Base-by-base conservation (phyloP, 495 filamentous ascomycete species). In the Talaromyces adpressus region DNA sequence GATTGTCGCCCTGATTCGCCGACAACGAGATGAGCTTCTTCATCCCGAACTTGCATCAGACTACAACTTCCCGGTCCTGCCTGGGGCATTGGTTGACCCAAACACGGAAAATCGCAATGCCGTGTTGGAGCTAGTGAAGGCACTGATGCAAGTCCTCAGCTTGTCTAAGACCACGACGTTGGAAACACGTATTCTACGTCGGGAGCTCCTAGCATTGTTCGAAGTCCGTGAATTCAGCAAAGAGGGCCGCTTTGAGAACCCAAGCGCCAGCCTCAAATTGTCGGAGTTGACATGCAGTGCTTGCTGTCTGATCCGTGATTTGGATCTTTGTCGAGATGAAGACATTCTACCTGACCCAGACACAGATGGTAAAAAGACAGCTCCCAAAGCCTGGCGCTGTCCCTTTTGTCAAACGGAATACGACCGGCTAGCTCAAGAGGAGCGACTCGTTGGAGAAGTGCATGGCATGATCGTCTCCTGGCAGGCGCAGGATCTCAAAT, bases 241-340 rank as follows among this genome's bases (percentile, higher is more conserved):
- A 65, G 91, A 94, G 57, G 94, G 89, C 47, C 81, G 84, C 7
- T 98, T 97, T 76, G 81, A 84, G 63, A 98, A 98, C 70, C 94
- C 94, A 0, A 90, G 87, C 64, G 85, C 87, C 57, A 87, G 81
- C 41, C 78, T 97, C 14, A 86, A 83, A 62, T 75, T 98, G 12
- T 70, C 82, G 3, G 89, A 93, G 70, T 77, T 96, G 52, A 87
- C 90, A 62, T 98, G 95, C 74, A 85, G 88, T 52, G 87, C 88
- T 66, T 98, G 95, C 75, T 94, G 91, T 63, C 81, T 93, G 75
- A 83, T 89, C 16, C 87, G 92, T 20, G 93, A 97, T 70, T 81
- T 97, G 47, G 95, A 98, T 69, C 82, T 98, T 16, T 98, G 94
- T 72, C 89, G 94, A n/a, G 93, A 97, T 67, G 90, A 91, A 68